Percentiles rank a stretch among this genome's conserved stretches.
Conservation (phyloP, 345 rosid species). For the Syzygium oleosum region DNA sequence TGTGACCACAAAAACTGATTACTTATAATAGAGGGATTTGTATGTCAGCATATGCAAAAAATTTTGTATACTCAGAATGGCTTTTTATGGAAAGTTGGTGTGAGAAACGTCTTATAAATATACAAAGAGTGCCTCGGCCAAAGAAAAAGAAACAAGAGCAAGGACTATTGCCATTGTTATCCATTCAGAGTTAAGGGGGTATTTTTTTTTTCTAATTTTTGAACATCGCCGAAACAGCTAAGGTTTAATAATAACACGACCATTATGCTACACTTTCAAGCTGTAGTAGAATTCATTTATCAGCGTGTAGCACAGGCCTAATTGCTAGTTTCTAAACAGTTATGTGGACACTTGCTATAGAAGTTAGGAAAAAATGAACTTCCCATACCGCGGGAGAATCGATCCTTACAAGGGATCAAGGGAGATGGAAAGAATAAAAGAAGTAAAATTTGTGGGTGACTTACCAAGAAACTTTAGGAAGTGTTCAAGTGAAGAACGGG, state of each 20-base stretch:
- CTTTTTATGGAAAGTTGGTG: too few species aligned
- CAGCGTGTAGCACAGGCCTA: not conserved
- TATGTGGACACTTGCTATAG: not conserved
- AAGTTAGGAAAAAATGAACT: not conserved
- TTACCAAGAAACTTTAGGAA: not conserved
- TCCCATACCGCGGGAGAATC: not conserved
- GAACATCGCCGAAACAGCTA: not conserved
- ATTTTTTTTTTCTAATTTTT: not conserved
- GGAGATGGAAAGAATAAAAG: not conserved
- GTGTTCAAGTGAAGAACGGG: not conserved
- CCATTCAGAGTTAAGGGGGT: not conserved
- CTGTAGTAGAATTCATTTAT: not conserved
- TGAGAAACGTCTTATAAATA: too few species aligned
- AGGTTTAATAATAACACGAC: not conserved
- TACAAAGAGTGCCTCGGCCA: too few species aligned
- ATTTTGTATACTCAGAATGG: too few species aligned
- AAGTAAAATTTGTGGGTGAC: not conserved
- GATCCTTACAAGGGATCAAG: not conserved
- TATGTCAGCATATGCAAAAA: too few species aligned
- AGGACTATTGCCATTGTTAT: not conserved
- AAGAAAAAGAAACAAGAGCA: too few species aligned
- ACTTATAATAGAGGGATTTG: too few species aligned
- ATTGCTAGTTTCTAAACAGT: not conserved
- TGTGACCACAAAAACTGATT: too few species aligned
- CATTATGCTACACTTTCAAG: not conserved